A percentile compares a stretch with the other conserved stretches of the same genome.
These are phyloP conservation scores for Cichorium intybus DNA, from an alignment of 140 eudicot species.

Conservation along the genomic window DNA sequence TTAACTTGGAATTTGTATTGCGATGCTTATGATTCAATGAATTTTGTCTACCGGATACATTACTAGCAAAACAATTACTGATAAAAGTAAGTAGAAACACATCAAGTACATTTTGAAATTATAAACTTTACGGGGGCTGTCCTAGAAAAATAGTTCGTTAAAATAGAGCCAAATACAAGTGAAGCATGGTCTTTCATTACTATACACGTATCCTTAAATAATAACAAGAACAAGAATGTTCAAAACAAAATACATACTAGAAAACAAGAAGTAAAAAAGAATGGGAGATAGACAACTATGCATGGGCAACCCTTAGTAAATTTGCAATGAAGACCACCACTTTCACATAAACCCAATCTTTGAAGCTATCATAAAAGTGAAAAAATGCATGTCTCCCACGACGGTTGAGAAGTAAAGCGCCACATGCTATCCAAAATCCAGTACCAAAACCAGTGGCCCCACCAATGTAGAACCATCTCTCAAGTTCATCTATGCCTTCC, in stretches of 20 bases:
- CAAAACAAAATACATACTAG: not conserved
- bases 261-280: not conserved
- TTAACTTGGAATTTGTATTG: not conserved
- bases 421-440: too few species aligned
- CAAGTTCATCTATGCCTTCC: too few species aligned
- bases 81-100: too few species aligned
- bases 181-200: not conserved
- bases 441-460: too few species aligned
- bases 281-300: not conserved
- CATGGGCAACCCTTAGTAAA: not conserved
- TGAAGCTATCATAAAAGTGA: too few species aligned
- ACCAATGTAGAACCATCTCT: too few species aligned
- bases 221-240: not conserved
- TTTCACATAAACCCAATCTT: constrained; percentile 11
- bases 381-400: too few species aligned
- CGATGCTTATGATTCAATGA: not conserved
- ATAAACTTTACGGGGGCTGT: too few species aligned
- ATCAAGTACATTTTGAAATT: too few species aligned
- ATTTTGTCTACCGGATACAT: not conserved
- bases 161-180: not conserved
- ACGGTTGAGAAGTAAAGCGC: too few species aligned
- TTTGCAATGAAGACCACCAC: not conserved
- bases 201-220: not conserved
- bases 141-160: too few species aligned
- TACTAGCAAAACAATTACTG: too few species aligned